phyloP scores from a whole-genome alignment of 2,329 filamentous ascomycete genomes.

The Curvularia sp. region DNA sequence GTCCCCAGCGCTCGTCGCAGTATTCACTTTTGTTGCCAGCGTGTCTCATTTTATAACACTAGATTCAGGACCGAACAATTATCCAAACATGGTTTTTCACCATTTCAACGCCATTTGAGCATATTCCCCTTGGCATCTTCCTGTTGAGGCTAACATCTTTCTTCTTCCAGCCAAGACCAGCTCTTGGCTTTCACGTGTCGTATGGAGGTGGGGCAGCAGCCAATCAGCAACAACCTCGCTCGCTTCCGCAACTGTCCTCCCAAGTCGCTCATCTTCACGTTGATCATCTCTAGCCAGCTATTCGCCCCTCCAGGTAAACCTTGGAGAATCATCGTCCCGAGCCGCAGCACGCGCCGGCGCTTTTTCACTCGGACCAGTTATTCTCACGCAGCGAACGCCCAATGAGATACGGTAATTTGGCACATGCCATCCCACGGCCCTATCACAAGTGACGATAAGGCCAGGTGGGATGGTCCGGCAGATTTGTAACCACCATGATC shows the following conservation, averaged over 20 bases:
- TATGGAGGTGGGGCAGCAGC: slow-evolving; percentile 10
- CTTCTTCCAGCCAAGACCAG: slow-evolving; percentile 24
- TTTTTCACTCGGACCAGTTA: slow-evolving; percentile 19
- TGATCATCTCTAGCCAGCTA: slow-evolving; percentile 22
- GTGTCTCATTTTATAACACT: neutral
- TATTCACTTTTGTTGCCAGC: neutral
- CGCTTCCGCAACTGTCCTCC: neutral
- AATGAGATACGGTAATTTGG: slow-evolving; percentile 36
- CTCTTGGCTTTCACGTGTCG: slow-evolving; percentile 27
- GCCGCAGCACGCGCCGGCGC: slow-evolving; percentile 29
- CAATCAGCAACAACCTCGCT: neutral
- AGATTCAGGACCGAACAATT: neutral
- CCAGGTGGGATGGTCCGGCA: slow-evolving; percentile 30
- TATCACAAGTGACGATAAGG: slow-evolving; percentile 42
- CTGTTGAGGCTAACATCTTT: slow-evolving; percentile 30
- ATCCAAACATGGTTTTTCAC: slow-evolving; percentile 6
- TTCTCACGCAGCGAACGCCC: slow-evolving; percentile 25
- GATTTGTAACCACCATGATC: slow-evolving; percentile 29
- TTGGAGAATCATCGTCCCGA: slow-evolving; percentile 25
- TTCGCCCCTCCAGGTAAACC: slow-evolving; percentile 30
- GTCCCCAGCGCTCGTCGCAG: neutral
- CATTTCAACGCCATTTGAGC: slow-evolving; percentile 15
- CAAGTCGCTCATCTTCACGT: slow-evolving; percentile 26
- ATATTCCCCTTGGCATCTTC: slow-evolving; percentile 31
- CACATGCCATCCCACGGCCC: slow-evolving; percentile 25